Evolutionary conservation across 371 early-diverging fungal species (phyloP).

Genomic region (Mucor racemosus): DNA sequence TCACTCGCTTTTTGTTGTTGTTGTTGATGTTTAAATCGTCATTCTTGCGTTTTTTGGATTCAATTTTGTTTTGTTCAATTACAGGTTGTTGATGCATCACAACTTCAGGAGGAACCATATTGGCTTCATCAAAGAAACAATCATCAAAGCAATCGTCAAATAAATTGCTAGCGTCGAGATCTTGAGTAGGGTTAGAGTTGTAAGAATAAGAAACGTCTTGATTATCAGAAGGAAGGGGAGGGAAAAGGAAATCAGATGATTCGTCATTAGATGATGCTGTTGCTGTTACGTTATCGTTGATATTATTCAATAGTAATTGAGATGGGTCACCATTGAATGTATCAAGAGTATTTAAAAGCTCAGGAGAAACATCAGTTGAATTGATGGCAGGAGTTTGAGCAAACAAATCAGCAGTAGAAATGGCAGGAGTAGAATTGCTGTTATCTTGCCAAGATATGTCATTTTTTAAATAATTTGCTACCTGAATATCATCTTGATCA

Average conservation of each 20-base stretch:
- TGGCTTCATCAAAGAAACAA: background rate
- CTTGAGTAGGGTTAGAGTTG: background rate
- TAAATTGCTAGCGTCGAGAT: constrained; percentile 7
- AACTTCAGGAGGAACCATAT: background rate
- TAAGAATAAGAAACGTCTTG: background rate
- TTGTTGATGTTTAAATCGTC: constrained; percentile 4
- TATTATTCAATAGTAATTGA: constrained; percentile 27
- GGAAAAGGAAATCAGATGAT: constrained; percentile 37
- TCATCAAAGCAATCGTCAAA: constrained; percentile 22
- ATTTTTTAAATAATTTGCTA: constrained; percentile 34
- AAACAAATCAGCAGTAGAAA: constrained; percentile 2
- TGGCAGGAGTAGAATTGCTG: background rate
- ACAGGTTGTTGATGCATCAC: background rate
- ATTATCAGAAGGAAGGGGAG: constrained; percentile 38
- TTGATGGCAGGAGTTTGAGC: background rate
- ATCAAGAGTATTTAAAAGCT: background rate
- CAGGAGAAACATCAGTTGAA: constrained; percentile 1
- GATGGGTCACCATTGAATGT: constrained; percentile 27
- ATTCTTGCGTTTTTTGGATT: constrained; percentile 20
- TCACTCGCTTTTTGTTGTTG: constrained; percentile 13
- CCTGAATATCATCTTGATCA: constrained; percentile 29
- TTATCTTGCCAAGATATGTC: constrained; percentile 18
- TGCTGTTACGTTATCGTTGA: constrained; percentile 5
- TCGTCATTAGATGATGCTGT: constrained; percentile 11
- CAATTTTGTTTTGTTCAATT: background rate